Evolutionary conservation across 2,329 filamentous ascomycete species (phyloP).

Genomic region (Aplosporella prunicola): DNA sequence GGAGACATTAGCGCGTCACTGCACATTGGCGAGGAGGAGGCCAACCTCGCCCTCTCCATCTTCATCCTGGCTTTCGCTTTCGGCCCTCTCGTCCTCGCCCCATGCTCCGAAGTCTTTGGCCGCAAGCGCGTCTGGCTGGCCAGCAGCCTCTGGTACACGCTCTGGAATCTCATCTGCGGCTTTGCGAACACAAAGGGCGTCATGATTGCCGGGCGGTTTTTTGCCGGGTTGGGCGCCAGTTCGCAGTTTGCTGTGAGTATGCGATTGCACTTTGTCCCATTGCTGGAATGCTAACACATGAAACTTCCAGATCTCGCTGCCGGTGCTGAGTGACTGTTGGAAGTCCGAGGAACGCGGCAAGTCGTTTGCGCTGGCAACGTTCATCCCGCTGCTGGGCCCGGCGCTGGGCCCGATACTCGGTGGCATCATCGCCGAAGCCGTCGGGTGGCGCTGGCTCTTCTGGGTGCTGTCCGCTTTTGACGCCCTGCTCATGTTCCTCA

Average conservation of each 20-base stretch:
- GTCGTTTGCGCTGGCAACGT: conserved; percentile 16
- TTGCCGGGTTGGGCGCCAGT: conserved; percentile 21
- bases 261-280: background rate
- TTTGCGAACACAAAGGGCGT: conserved; percentile 19
- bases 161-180: conserved; percentile 21
- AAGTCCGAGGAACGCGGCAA: conserved; percentile 17
- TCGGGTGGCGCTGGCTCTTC: conserved; percentile 29
- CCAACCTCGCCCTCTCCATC: conserved; percentile 20
- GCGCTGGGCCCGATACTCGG: conserved; percentile 24
- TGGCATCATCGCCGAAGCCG: conserved; percentile 25
- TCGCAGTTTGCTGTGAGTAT: conserved; percentile 15
- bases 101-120: conserved; percentile 21
- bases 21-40: conserved; percentile 17
- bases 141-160: conserved; percentile 19
- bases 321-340: conserved; percentile 19
- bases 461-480: conserved; percentile 24
- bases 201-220: conserved; percentile 18
- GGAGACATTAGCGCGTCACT: conserved; percentile 17
- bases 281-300: background rate
- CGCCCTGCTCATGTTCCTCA: conserved; percentile 17
- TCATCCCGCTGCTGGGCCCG: conserved; percentile 25
- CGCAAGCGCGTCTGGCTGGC: conserved; percentile 16
- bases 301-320: conserved; percentile 14
- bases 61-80: conserved; percentile 21
- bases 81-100: conserved; percentile 20